Conservation (phyloP, 305 asterid genomes). For the Ilex paraguariensis region DNA sequence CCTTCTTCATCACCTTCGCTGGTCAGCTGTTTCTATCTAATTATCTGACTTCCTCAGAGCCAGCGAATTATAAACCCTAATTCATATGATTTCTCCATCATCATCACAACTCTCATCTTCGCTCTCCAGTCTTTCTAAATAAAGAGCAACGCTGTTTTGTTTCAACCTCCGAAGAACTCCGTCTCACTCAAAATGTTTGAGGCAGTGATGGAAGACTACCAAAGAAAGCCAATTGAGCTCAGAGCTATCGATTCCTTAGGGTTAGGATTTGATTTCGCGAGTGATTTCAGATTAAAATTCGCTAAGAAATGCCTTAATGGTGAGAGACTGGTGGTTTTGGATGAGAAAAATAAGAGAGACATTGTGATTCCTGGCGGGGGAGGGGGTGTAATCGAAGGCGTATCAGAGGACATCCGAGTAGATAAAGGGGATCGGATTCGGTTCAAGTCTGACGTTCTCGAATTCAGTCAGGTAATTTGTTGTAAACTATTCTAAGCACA, state of each 20-base stretch:
- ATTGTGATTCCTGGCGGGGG: conserved; percentile 56
- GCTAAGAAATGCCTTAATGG: conserved; percentile 58
- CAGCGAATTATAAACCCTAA: too few species aligned
- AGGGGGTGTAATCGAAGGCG: conserved; percentile 51
- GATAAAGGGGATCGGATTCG: conserved; percentile 91
- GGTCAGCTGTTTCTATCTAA: too few species aligned
- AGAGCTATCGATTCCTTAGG: conserved; percentile 82
- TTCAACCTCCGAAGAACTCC: not conserved
- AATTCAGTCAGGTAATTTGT: conserved; percentile 61
- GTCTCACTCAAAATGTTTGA: conserved; percentile 10
- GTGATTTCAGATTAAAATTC: conserved; percentile 90
- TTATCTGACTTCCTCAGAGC: too few species aligned
- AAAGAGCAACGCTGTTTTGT: not conserved
- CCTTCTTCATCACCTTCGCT: too few species aligned
- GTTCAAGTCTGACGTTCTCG: conserved; percentile 87
- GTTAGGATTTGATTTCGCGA: conserved; percentile 87
- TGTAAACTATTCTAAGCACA: not conserved
- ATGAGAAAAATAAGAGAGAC: conserved; percentile 49
- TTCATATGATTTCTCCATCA: too few species aligned
- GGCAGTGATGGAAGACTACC: conserved; percentile 21
- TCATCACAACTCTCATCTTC: too few species aligned
- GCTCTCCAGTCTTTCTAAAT: too few species aligned
- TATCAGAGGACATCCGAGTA: conserved; percentile 74
- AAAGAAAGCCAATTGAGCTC: conserved; percentile 55
- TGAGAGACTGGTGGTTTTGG: conserved; percentile 62